Percentiles rank a stretch among this genome's conserved stretches.
These are phyloP conservation scores for Proteromonas lacertae DNA, from an alignment of 352 stramenopile genomes.

Conservation along the genomic window DNA sequence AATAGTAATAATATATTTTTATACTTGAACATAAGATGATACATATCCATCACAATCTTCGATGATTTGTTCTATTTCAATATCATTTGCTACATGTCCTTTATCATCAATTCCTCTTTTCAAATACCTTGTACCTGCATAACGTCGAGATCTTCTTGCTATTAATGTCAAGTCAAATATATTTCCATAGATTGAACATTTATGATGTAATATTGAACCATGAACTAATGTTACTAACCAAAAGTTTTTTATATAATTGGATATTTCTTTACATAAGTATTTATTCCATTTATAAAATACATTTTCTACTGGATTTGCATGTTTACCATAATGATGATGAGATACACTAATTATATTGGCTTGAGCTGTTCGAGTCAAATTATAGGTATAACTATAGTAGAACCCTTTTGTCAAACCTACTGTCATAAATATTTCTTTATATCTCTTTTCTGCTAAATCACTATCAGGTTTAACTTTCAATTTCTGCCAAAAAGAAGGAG, in stretches of 20 bases:
- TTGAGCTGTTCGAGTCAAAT: background rate
- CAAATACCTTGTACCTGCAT: slow-evolving; percentile 21
- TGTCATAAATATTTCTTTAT: background rate
- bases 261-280: no score
- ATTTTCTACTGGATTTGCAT: background rate
- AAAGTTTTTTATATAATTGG: no score
- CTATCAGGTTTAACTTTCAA: no score
- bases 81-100: slow-evolving; percentile 55
- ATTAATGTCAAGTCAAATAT: no score
- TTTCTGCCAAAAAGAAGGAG: no score
- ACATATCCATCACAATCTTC: slow-evolving; percentile 6
- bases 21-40: slow-evolving; percentile 56
- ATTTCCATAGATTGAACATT: no score
- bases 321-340: background rate
- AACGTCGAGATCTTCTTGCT: background rate
- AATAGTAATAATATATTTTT: slow-evolving; percentile 40
- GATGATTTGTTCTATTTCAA: slow-evolving; percentile 59
- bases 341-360: background rate
- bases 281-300: no score
- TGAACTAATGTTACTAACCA: no score
- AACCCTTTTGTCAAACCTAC: background rate
- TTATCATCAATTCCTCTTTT: slow-evolving; percentile 39
- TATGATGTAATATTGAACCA: no score
- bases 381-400: background rate
- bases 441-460: background rate